Evolutionary conservation across 2,329 filamentous ascomycete species (phyloP), one percentile per base, ranked within the genome.

Genomic region (Penicillium rolfsii): DNA sequence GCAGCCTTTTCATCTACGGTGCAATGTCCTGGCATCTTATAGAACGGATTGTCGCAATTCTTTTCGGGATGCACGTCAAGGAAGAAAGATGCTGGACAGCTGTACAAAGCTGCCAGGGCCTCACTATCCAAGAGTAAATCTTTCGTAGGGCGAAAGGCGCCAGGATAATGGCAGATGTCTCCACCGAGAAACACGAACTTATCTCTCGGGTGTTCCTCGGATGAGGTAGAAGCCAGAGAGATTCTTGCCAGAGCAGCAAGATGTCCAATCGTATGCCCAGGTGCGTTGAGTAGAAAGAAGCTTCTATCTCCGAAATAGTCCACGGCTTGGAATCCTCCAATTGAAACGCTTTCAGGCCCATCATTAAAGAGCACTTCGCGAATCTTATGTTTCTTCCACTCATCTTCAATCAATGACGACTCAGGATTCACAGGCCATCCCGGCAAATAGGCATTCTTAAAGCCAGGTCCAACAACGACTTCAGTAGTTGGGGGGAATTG

Each of bases 221-320:
- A 33, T 33, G 3, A 52, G 19, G 30, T 7, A 5, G 49, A 38
- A 11, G 46, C 12, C n/a, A 12, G 30, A 16, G 33, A 36, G 3
- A 52, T 19, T 22, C 33, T n/a, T 26, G 49, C 49, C 5, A 52
- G 30, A 19, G 33, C 49, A 16, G 49, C 49, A 7, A 52, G 49
- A 16, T 52, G 49, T 12, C 49, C 49, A 19, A 52, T 36, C 16
- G 49, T 52, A 36, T 52, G 49, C 6, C 49, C 49, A 38, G 49
- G 49, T 14, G 49, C 49, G 26, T 52, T 14, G 11, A 52, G 49
- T 19, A 52, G 22, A 38, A 38, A 52, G 22, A 52, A 52, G 33
- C 49, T 52, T 52, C 49, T 33, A 36, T 52, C 49, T 22, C 33
- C 49, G 9, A 52, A 26, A 38, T 52, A 52, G 11, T 52, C 49